Conservation (phyloP, 306 rosid species). For the Inga laurina region DNA sequence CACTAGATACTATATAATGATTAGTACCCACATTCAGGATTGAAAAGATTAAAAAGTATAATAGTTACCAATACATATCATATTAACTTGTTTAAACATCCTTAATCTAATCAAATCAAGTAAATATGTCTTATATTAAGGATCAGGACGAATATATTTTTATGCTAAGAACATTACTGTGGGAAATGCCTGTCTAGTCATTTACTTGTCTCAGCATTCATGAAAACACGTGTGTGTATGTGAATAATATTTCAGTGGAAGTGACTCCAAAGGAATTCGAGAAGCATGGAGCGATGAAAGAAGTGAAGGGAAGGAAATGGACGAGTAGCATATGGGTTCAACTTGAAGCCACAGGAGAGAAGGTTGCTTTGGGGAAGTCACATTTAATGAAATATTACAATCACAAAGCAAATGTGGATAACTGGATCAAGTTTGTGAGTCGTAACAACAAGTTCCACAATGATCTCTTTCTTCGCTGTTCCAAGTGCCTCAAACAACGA, state of each 20-base stretch:
- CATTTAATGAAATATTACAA: slow-evolving; percentile 43
- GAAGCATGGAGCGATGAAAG: slow-evolving; percentile 35
- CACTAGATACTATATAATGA: neutral
- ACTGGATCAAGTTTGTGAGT: neutral
- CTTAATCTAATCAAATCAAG: too few species aligned
- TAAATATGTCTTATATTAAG: too few species aligned
- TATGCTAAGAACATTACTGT: neutral
- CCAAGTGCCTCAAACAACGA: slow-evolving; percentile 38
- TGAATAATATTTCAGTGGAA: slow-evolving; percentile 22
- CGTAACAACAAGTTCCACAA: slow-evolving; percentile 37
- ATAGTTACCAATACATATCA: too few species aligned
- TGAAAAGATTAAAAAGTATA: too few species aligned
- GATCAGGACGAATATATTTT: too few species aligned
- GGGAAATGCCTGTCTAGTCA: neutral
- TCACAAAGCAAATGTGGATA: slow-evolving; percentile 39
- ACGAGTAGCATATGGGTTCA: slow-evolving; percentile 49
- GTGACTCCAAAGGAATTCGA: slow-evolving; percentile 44
- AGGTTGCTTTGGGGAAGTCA: slow-evolving; percentile 37
- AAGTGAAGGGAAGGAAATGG: slow-evolving; percentile 34
- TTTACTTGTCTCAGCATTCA: neutral
- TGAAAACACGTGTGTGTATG: neutral
- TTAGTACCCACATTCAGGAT: too few species aligned
- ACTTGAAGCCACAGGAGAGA: neutral
- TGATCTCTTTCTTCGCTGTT: slow-evolving; percentile 46
- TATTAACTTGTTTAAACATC: too few species aligned